Base-by-base conservation (phyloP, 768 basidiomycete species). In the Rhodotorula graminis region DNA sequence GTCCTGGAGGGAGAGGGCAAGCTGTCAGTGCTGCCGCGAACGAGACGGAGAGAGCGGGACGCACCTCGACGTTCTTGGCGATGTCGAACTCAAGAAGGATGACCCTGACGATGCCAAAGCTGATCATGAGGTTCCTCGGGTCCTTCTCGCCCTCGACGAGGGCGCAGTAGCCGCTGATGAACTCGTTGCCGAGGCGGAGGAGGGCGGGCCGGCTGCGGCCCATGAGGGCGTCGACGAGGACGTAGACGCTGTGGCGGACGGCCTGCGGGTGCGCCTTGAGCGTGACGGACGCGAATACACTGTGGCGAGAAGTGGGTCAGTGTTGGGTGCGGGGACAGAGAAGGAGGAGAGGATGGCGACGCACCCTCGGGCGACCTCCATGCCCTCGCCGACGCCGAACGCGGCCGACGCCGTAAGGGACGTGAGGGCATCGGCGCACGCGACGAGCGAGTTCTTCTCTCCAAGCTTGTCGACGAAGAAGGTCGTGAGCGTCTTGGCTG, bases 141-240 rank as follows among this genome's bases (percentile, higher is more conserved):
- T 99, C 96, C 78, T 98, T 98, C 82, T 99, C 96, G 25, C 93
- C 94, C 68, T 96, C 91, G 9, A 88, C 93, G n/a, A 98, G 82
- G 61, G 80, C 79, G 44, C 89, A 85, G 80, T 98, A 99, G 33
- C 87, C 86, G 14, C 83, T 82, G 33, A 97, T 72, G 80, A 98
- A 97, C 50, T 73, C 52, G 31, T 23, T 27, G 2, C 61, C 44
- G 47, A 77, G 66, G 14, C 73, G 73, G 69, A 67, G 72, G 46
- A 78, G 61, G 4, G 58, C 71, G 27, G 67, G 56, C 23, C 72
- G 65, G 86, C 91, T 88, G 15, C 82, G 83, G 8, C 89, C 87
- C 78, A 96, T 83, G 25, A 98, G 82, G 14, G 85, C 84, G 77
- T 98, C 91, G 61, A 98, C 81, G 61, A 94, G 88, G 12, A 83